A percentile compares a stretch with the other conserved stretches of the same genome.
Conservation (phyloP, 495 filamentous ascomycete genomes). For the Cladorrhinum samala region DNA sequence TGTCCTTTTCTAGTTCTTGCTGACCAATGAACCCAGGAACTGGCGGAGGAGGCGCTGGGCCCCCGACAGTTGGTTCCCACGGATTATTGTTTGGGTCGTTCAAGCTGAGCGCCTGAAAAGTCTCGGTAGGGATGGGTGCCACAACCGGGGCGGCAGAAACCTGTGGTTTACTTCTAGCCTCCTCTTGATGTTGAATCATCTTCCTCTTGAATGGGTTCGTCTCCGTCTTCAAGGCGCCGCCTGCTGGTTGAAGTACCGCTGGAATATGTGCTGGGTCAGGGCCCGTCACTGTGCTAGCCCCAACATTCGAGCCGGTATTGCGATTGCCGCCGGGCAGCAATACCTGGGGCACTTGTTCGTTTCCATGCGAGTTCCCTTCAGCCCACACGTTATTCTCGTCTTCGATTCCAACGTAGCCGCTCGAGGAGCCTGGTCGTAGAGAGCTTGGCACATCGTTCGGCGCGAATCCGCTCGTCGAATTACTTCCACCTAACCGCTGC, state of each 20-base stretch:
- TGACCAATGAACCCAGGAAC: constrained; percentile 23
- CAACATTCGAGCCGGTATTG: neutral
- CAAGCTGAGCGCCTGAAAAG: constrained; percentile 35
- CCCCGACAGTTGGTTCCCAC: constrained; percentile 41
- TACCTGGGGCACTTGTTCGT: constrained; percentile 14
- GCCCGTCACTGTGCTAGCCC: constrained; percentile 16
- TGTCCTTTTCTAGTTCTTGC: constrained; percentile 20
- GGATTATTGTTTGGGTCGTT: constrained; percentile 44
- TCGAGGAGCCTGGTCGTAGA: constrained; percentile 22
- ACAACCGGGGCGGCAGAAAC: constrained; percentile 15
- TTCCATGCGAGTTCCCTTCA: constrained; percentile 8
- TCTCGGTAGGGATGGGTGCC: constrained; percentile 17
- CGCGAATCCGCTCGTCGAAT: too few relatives aligned
- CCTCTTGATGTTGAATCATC: constrained; percentile 12
- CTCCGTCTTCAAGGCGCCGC: constrained; percentile 26
- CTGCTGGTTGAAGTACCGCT: constrained; percentile 29
- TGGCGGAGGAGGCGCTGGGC: constrained; percentile 16
- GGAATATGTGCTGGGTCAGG: constrained; percentile 22
- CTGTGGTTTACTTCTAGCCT: neutral
- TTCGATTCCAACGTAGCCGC: constrained; percentile 14
- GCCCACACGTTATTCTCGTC: constrained; percentile 24
- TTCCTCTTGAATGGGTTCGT: constrained; percentile 53
- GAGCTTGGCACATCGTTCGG: constrained; percentile 19
- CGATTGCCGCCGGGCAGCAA: constrained; percentile 19
- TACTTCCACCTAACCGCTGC: too few relatives aligned